Percentiles rank a stretch among this genome's conserved stretches.
Evolutionary conservation across 352 stramenopile genomes (phyloP).

Genomic region (Globisporangium alternatum): DNA sequence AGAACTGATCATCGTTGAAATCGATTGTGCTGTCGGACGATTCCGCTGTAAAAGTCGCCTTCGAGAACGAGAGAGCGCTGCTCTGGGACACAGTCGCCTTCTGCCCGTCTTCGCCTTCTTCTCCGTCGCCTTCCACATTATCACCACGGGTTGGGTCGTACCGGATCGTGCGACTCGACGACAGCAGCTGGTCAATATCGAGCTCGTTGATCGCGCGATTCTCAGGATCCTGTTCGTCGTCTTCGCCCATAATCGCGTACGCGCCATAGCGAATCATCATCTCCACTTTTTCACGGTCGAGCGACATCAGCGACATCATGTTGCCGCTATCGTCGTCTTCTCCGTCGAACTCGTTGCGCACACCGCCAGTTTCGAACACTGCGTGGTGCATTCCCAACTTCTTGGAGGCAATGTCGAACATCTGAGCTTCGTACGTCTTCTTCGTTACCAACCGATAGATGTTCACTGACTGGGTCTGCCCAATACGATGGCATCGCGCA

Average conservation of each 20-base stretch:
- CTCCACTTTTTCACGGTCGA: constrained; percentile 97
- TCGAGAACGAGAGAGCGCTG: constrained; percentile 83
- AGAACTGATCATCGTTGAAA: constrained; percentile 91
- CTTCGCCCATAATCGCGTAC: constrained; percentile 96
- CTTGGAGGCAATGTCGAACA: constrained; percentile 99
- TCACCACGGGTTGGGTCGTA: constrained; percentile 77
- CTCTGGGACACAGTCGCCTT: constrained; percentile 44
- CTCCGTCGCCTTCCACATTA: constrained; percentile 33
- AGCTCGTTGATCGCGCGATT: constrained; percentile 89
- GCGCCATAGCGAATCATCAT: constrained; percentile 97
- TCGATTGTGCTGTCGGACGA: constrained; percentile 86
- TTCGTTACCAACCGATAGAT: constrained; percentile 99
- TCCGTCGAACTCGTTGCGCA: constrained; percentile 92
- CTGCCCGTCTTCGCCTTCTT: constrained; percentile 25
- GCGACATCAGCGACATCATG: constrained; percentile 91
- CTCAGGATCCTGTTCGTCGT: constrained; percentile 92
- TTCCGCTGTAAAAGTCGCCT: constrained; percentile 85
- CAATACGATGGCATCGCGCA: constrained; percentile 98
- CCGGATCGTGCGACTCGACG: constrained; percentile 82
- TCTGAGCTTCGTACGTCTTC: constrained; percentile 98
- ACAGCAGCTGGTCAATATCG: constrained; percentile 86
- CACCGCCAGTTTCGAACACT: constrained; percentile 94
- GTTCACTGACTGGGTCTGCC: constrained; percentile 98
- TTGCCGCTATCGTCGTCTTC: constrained; percentile 92
- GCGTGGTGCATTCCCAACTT: constrained; percentile 99